Base-by-base conservation (phyloP, 257 asterid species). In the Osmanthus fragrans region DNA sequence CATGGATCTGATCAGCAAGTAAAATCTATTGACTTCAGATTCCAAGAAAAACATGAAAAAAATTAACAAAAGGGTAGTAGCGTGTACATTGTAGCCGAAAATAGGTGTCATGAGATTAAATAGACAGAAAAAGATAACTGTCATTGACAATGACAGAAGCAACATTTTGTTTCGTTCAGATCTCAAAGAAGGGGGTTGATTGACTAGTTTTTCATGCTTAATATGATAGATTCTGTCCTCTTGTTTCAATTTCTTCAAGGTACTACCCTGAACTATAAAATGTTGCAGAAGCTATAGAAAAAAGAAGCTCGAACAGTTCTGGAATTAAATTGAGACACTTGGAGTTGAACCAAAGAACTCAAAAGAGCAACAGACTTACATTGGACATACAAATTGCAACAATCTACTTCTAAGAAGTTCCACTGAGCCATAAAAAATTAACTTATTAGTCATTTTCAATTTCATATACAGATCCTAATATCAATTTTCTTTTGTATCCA, bases 1-100 rank as follows among this genome's bases (percentile, higher is more conserved):
- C 99, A 95, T 88, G 88, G 89, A 76, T 79, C 91, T 95, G 72
- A 95, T 89, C 99, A 93, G 99, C 89, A 90, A 81, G 2, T 68
- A 65, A 75, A 49, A 75, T 51, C n/a, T 73, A 75, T 51, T 42
- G 32, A 67, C 80, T 58, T 80, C 71, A 78, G 76, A 82, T 47
- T 65, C 47, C 47, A 68, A 49, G 71, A 54, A 45, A 79, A 79
- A 45, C 29, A 51, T 21, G 27, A 25, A 25, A 25, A 73, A 82
- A 60, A 42, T 12, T 5, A 76, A 19, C 18, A 66, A 70, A 80
- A 73, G 72, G 68, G 67, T 32, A 71, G 66, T 19, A 58, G 73
- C 60, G 71, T 15, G 49, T 60, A 71, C 34, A 40, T 37, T 58
- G 23, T 67, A 33, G 79, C 79, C 25, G 45, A 36, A 65, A 12